A percentile compares a stretch with the other conserved stretches of the same genome.
These are phyloP conservation scores for Mycena haematopus DNA, from an alignment of 768 basidiomycete species.

Conservation along the genomic window DNA sequence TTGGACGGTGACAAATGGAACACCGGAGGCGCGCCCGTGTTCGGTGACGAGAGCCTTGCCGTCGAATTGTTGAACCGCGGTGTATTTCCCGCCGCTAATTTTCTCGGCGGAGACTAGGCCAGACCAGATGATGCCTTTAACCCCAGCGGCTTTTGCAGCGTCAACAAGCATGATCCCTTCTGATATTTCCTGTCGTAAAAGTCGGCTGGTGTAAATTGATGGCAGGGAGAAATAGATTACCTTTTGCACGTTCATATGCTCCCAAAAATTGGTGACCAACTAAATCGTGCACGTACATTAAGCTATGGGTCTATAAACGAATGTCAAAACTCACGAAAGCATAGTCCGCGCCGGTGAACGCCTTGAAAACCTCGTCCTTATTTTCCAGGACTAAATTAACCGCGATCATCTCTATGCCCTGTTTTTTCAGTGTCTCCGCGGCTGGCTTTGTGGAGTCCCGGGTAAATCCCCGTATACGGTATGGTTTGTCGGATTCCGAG, in stretches of 20 bases:
- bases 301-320: neutral
- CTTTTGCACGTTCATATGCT: constrained; percentile 7
- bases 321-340: constrained; percentile 9
- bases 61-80: constrained; percentile 10
- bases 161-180: constrained; percentile 25
- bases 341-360: constrained; percentile 10
- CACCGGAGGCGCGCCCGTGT: constrained; percentile 9
- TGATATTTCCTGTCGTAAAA: constrained; percentile 9
- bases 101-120: neutral
- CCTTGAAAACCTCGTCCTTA: constrained; percentile 4
- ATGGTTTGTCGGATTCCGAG: constrained; percentile 16
- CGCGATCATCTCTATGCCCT: constrained; percentile 11
- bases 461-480: constrained; percentile 22
- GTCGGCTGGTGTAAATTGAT: neutral
- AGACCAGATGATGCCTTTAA: constrained; percentile 20
- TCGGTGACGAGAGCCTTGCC: constrained; percentile 18
- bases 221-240: neutral
- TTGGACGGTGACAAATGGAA: constrained; percentile 25
- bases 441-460: constrained; percentile 5
- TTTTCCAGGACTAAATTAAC: constrained; percentile 16
- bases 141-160: constrained; percentile 19
- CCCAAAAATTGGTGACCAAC: constrained; percentile 24
- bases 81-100: constrained; percentile 11
- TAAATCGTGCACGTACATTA: neutral
- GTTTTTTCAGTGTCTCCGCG: constrained; percentile 3